Evolutionary conservation across 2,329 filamentous ascomycete species (phyloP), one percentile per base, ranked within the genome.

Genomic region (Cladophialophora carrionii): DNA sequence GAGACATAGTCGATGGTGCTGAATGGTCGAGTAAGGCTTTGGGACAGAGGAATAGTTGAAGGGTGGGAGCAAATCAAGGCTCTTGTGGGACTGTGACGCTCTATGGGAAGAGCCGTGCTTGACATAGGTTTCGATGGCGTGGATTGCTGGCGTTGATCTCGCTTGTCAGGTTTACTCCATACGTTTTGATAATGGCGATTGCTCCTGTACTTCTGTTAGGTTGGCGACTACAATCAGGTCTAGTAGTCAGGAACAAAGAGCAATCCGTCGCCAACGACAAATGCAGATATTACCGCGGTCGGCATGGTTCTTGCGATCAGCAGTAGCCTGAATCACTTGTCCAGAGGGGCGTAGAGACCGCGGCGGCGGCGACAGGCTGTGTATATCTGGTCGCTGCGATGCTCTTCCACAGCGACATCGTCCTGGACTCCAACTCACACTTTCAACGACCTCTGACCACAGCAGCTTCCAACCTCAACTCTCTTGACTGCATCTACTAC

Each of bases 321-420:
- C 57, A 60, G 57, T 26, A 58, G 56, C 41, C 34, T 49, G 12
- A 8, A 49, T 14, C 26, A 46, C 12, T n/a, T 24, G 12, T 60
- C 29, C 57, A 60, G 57, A 14, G 29, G 46, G 32, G 57, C 57
- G 57, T 37, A 51, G 9, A 52, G 20, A 8, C 46, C 17, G 31
- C 43, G 51, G 32, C 20, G 51, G 32, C 20, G 31, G 46, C 57
- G 43, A 51, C 24, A 14, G 37, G 48, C 22, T 51, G 48, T 51
- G 48, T 51, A 51, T 17, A 51, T 51, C 48, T 51, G 48, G 48
- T 22, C 48, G 48, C 48, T 24, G 48, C 3, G 46, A 26, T 20
- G 48, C n/a, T n/a, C n/a, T 9, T 43, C 9, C 8, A 8, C 48
- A 51, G 20, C 48, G 24, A 29, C 48, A 51, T 24, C 48, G 10